Conservation (phyloP, 163 green algal species). For the Smithsoniella earleae region DNA sequence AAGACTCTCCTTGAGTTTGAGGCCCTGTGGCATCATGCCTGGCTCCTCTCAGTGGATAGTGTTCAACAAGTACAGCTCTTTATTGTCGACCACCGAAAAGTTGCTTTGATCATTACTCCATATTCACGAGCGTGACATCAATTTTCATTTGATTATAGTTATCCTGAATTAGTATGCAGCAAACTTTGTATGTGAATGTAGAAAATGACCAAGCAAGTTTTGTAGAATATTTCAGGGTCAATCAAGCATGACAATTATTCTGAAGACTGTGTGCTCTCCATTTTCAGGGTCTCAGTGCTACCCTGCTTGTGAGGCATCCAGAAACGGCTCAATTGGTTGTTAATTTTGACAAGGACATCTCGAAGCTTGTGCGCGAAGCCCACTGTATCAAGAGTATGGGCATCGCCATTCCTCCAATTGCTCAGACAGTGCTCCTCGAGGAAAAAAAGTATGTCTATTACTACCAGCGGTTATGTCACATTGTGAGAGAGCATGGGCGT, state of each 20-base stretch:
- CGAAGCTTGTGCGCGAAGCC: conserved; percentile 77
- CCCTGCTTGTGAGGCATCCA: conserved; percentile 74
- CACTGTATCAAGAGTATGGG: conserved; percentile 78
- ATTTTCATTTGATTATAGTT: too few relatives aligned
- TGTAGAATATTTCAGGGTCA: too few relatives aligned
- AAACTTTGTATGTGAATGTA: too few relatives aligned
- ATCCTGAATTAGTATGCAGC: too few relatives aligned
- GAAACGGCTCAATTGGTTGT: conserved; percentile 63
- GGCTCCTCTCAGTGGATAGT: conserved; percentile 44
- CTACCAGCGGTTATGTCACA: conserved; percentile 69
- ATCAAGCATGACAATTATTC: too few relatives aligned
- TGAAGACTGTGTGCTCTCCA: too few relatives aligned
- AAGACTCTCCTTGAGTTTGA: conserved; percentile 87
- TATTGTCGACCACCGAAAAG: too few relatives aligned
- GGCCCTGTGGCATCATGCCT: conserved; percentile 66
- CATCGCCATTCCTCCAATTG: conserved; percentile 67
- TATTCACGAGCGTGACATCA: too few relatives aligned
- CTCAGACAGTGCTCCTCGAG: conserved; percentile 61
- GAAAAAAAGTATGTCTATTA: conserved; percentile 65
- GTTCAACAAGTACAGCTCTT: not conserved
- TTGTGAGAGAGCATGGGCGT: conserved; percentile 62
- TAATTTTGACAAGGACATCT: conserved; percentile 83
- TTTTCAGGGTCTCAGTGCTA: conserved; percentile 37
- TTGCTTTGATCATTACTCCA: too few relatives aligned
- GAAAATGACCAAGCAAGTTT: too few relatives aligned